phyloP scores from a whole-genome alignment of 1,139 yeast genomes.

The Geotrichum macrosporum region DNA sequence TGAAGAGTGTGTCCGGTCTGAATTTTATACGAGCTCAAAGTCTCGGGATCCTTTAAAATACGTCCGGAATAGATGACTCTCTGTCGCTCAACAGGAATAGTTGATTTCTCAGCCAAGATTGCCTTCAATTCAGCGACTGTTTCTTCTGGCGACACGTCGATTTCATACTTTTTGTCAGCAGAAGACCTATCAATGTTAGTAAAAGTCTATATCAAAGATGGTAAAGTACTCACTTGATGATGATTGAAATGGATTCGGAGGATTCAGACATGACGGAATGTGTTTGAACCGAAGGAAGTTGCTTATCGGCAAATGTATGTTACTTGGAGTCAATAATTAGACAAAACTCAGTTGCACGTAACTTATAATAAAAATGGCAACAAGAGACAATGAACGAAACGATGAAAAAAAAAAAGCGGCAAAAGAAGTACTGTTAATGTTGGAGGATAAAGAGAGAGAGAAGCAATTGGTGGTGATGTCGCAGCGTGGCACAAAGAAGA shows the following conservation, averaged over 20 bases:
- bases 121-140: conserved; percentile 69
- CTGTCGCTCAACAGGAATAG: conserved; percentile 70
- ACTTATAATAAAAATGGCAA: not conserved
- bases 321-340: no score
- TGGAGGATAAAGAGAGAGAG: not conserved
- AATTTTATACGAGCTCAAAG: conserved; percentile 70
- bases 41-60: conserved; percentile 79
- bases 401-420: not conserved
- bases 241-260: not conserved
- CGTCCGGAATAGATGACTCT: conserved; percentile 91
- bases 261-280: not conserved
- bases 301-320: not conserved
- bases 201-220: not conserved
- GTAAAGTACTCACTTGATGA: not conserved
- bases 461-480: not conserved
- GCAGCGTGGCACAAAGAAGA: not conserved
- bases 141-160: conserved; percentile 49
- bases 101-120: conserved; percentile 54
- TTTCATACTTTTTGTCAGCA: conserved; percentile 75
- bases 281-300: no score
- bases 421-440: not conserved
- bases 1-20: conserved; percentile 85
- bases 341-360: no score
- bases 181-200: conserved; percentile 41
- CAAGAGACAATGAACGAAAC: not conserved